Conservation (phyloP, 768 basidiomycete species). For the Termitomyces heimii region DNA sequence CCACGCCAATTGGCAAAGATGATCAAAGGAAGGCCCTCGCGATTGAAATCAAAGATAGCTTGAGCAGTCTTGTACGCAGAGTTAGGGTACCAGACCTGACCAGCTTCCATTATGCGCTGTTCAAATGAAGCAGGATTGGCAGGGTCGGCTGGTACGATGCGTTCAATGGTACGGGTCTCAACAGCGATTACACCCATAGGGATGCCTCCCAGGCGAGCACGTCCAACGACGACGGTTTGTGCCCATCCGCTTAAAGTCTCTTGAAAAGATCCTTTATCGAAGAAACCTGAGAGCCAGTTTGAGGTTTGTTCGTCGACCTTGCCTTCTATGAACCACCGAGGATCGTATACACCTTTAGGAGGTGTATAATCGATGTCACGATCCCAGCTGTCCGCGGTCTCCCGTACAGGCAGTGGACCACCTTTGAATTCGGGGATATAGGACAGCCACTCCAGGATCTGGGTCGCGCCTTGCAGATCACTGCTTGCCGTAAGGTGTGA, state of each 20-base stretch:
- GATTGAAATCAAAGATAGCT: conserved; percentile 97
- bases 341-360: conserved; percentile 94
- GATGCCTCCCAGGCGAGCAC: conserved; percentile 93
- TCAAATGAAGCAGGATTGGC: conserved; percentile 96
- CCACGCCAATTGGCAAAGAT: conserved; percentile 99
- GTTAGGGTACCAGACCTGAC: conserved; percentile 99
- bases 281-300: conserved; percentile 86
- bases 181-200: conserved; percentile 98
- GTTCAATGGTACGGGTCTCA: conserved; percentile 95
- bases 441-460: conserved; percentile 92
- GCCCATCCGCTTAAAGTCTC: conserved; percentile 99
- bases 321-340: conserved; percentile 96
- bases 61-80: conserved; percentile 99
- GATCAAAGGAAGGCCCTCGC: conserved; percentile 93
- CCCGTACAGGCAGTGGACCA: conserved; percentile 72
- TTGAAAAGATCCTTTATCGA: conserved; percentile 97
- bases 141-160: conserved; percentile 94
- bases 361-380: conserved; percentile 86
- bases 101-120: conserved; percentile 98
- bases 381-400: conserved; percentile 79
- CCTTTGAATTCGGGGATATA: conserved; percentile 86
- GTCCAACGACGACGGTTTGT: conserved; percentile 96
- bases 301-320: conserved; percentile 78
- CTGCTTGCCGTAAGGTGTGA: conserved; percentile 94
- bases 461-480: conserved; percentile 91